A percentile compares a stretch with the other conserved stretches of the same genome.
These are phyloP conservation scores for Diutina ranongensis DNA, from an alignment of 1,139 yeast genomes.

Conservation along the genomic window DNA sequence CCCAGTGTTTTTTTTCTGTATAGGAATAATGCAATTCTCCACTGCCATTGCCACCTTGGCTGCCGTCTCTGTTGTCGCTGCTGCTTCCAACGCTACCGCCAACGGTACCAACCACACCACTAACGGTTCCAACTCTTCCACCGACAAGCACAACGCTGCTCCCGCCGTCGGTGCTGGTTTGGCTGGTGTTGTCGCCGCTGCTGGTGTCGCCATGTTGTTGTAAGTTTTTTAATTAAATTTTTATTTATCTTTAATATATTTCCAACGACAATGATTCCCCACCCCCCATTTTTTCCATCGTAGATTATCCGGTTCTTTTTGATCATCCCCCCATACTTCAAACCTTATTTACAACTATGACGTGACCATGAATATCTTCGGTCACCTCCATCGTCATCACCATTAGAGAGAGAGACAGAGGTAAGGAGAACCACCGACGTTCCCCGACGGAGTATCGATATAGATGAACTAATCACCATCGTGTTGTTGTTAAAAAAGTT, in stretches of 20 bases:
- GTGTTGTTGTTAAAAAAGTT: no score
- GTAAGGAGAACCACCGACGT: no score
- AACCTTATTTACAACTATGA: no score
- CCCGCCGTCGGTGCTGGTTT: background rate
- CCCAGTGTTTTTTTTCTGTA: background rate
- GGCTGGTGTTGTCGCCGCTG: conserved; percentile 2
- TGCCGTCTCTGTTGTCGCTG: background rate
- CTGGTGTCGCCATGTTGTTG: background rate
- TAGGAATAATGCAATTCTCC: background rate
- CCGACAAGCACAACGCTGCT: background rate
- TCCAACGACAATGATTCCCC: no score
- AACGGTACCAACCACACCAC: background rate
- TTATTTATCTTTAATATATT: background rate
- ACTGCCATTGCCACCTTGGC: background rate
- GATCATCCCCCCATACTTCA: no score
- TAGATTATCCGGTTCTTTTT: no score
- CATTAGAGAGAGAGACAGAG: no score
- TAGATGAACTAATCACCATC: no score
- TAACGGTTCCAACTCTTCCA: background rate
- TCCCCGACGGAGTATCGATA: no score
- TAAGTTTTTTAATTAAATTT: background rate
- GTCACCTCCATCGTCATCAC: no score
- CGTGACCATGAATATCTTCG: no score
- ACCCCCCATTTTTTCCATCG: no score
- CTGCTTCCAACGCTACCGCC: background rate